These are phyloP conservation scores for Entoloma clypeatum DNA, from an alignment of 1,284 basidiomycete species.

Conservation along the genomic window DNA sequence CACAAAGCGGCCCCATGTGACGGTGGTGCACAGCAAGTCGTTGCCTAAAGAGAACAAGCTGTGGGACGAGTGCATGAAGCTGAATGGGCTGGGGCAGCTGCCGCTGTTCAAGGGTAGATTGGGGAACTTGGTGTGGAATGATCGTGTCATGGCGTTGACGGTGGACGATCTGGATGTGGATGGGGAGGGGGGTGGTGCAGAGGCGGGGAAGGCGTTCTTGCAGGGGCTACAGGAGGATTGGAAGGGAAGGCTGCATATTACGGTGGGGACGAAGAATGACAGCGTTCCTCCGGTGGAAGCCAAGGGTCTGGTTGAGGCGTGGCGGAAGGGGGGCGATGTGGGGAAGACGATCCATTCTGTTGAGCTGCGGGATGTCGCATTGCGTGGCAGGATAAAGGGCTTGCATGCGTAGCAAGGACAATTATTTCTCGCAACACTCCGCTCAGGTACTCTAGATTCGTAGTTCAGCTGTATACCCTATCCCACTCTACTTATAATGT, in stretches of 20 bases:
- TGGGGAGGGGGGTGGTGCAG: conserved; percentile 26
- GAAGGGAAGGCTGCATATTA: conserved; percentile 71
- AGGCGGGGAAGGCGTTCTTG: conserved; percentile 46
- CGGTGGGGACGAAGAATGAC: conserved; percentile 70
- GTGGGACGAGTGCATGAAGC: conserved; percentile 62
- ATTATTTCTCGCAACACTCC: no score
- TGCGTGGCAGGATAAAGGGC: conserved; percentile 19
- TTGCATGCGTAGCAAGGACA: conserved; percentile 9
- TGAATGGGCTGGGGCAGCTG: conserved; percentile 41
- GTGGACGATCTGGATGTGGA: conserved; percentile 53
- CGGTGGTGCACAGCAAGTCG: conserved; percentile 73
- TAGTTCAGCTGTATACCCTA: no score
- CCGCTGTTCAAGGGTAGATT: conserved; percentile 65
- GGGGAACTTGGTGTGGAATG: conserved; percentile 71
- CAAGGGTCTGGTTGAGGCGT: conserved; percentile 55
- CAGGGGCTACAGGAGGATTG: conserved; percentile 46
- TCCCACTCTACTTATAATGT: no score
- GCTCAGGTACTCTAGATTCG: no score
- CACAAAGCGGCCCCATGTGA: conserved; percentile 74
- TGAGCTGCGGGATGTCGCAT: conserved; percentile 9
- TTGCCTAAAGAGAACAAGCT: conserved; percentile 47
- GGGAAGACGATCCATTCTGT: conserved; percentile 20
- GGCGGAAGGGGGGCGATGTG: conserved; percentile 40
- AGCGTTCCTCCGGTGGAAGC: conserved; percentile 71
- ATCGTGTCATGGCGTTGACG: conserved; percentile 74